These are phyloP conservation scores for Curvularia sp. DNA, from an alignment of 2,329 filamentous ascomycete genomes.

Conservation along the genomic window DNA sequence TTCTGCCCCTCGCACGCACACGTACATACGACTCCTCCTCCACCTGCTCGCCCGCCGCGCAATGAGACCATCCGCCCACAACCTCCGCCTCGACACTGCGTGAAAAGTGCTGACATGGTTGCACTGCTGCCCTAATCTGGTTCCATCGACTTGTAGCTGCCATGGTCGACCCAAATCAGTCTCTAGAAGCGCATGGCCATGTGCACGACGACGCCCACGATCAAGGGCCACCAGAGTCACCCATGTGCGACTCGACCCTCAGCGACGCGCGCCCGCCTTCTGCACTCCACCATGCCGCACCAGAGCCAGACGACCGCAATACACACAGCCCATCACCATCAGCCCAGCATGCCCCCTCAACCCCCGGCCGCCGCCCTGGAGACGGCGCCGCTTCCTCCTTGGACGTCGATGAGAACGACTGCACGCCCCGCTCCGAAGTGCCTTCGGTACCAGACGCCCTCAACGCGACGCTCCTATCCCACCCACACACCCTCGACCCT, in stretches of 20 bases:
- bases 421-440: constrained; percentile 52
- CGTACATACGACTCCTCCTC: too few species aligned
- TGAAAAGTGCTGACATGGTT: constrained; percentile 41
- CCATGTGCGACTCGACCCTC: constrained; percentile 37
- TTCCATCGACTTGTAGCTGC: constrained; percentile 35
- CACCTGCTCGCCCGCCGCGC: constrained; percentile 27
- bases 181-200: constrained; percentile 35
- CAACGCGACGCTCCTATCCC: constrained; percentile 30
- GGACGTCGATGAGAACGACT: constrained; percentile 43
- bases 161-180: constrained; percentile 41
- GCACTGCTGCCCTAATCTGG: constrained; percentile 40
- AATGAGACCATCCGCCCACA: constrained; percentile 37
- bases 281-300: constrained; percentile 1
- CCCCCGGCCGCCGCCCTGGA: constrained; percentile 18
- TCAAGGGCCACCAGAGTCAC: constrained; percentile 33
- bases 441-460: constrained; percentile 43
- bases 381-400: constrained; percentile 2
- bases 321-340: background rate
- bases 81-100: constrained; percentile 21
- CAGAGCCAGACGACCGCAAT: background rate
- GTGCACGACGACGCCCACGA: constrained; percentile 14
- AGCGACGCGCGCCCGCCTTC: constrained; percentile 18
- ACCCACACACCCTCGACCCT: constrained; percentile 31
- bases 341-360: constrained; percentile 14
- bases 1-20: too few species aligned